Evolutionary conservation across 768 basidiomycete species (phyloP).

Genomic region (Clavaria fumosa): DNA sequence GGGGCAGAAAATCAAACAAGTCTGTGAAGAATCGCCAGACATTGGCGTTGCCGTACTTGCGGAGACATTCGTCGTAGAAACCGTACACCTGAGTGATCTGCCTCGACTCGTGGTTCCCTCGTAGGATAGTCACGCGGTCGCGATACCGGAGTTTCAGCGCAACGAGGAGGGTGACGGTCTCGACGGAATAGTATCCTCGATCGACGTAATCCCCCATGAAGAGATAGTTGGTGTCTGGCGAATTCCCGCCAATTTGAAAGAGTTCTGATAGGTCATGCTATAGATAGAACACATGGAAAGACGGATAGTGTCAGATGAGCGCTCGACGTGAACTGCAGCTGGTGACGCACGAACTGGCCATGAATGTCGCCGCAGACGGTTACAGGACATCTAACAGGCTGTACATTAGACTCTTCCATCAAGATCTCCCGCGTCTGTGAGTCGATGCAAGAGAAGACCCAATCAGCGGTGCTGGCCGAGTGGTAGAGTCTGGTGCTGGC

Average conservation of each 20-base stretch:
- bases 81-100: slow-evolving; percentile 99
- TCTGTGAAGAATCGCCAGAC: slow-evolving; percentile 99
- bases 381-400: slow-evolving; percentile 95
- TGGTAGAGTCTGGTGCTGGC: slow-evolving; percentile 12
- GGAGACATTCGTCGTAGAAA: slow-evolving; percentile 98
- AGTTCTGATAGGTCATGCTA: slow-evolving; percentile 99
- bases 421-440: slow-evolving; percentile 89
- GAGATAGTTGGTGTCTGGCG: slow-evolving; percentile 97
- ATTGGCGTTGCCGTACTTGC: slow-evolving; percentile 99
- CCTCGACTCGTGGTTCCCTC: slow-evolving; percentile 97
- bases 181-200: slow-evolving; percentile 97
- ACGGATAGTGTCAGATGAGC: neutral
- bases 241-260: slow-evolving; percentile 96
- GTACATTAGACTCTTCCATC: slow-evolving; percentile 98
- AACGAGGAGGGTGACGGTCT: slow-evolving; percentile 94
- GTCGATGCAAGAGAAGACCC: slow-evolving; percentile 8
- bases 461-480: slow-evolving; percentile 9
- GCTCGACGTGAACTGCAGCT: slow-evolving; percentile 2
- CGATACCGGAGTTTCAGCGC: slow-evolving; percentile 96
- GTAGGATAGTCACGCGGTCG: slow-evolving; percentile 92
- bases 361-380: slow-evolving; percentile 99
- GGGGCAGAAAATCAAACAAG: slow-evolving; percentile 92
- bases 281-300: slow-evolving; percentile 7
- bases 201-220: slow-evolving; percentile 99
- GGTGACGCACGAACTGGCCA: slow-evolving; percentile 87